These are phyloP conservation scores for Colletotrichum paranaense DNA, from an alignment of 2,329 filamentous ascomycete species.

Conservation along the genomic window DNA sequence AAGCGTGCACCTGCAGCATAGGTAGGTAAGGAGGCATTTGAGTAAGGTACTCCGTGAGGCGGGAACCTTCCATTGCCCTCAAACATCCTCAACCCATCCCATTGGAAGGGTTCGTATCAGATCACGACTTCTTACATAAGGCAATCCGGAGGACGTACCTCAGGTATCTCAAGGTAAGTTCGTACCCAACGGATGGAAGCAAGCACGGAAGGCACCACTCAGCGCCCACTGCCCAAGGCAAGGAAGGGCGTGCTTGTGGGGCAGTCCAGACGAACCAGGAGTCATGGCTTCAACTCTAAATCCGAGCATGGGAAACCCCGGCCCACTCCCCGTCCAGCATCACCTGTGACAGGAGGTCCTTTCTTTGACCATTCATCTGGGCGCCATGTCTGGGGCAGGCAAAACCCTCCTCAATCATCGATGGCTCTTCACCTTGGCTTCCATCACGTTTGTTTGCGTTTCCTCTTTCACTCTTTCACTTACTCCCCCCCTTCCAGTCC, in stretches of 20 bases:
- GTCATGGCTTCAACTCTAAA: conserved; percentile 25
- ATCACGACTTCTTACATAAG: too few relatives aligned
- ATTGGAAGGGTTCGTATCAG: too few relatives aligned
- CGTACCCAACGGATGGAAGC: not conserved
- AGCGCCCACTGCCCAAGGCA: not conserved
- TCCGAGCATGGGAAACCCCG: conserved; percentile 15
- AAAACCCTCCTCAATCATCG: not conserved
- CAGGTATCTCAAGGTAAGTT: too few relatives aligned
- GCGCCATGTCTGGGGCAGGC: not conserved
- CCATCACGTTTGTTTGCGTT: not conserved
- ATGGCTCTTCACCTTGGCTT: not conserved
- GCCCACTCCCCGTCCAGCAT: not conserved
- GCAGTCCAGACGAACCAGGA: conserved; percentile 7
- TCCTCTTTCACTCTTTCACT: not conserved
- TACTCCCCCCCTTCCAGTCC: too few relatives aligned
- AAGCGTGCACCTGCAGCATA: too few relatives aligned
- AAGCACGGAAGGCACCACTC: not conserved
- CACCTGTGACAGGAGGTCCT: conserved; percentile 1
- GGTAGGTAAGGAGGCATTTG: too few relatives aligned
- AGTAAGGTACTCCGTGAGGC: too few relatives aligned
- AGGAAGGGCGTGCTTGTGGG: conserved; percentile 6
- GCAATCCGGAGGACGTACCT: too few relatives aligned
- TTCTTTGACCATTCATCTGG: not conserved
- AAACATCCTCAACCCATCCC: too few relatives aligned
- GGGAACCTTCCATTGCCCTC: too few relatives aligned